phyloP scores from a whole-genome alignment of 495 filamentous ascomycete species.

The Hyphodiscus hymeniophilus region DNA sequence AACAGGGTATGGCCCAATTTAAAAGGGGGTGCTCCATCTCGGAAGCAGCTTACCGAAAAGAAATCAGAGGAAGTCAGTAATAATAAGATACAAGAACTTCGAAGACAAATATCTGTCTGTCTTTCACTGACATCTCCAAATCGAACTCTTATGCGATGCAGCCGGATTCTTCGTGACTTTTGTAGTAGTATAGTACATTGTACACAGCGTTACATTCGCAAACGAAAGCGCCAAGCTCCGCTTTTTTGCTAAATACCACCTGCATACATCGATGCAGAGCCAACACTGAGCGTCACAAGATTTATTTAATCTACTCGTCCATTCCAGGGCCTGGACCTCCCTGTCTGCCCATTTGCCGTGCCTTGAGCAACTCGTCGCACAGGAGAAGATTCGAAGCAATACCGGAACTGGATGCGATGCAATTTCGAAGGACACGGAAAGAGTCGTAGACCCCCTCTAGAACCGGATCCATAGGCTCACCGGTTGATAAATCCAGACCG shows the following conservation, averaged over 20 bases:
- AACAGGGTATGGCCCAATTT: no score
- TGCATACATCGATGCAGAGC: constrained; percentile 6
- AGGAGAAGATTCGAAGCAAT: constrained; percentile 94
- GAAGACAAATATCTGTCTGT: no score
- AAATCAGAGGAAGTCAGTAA: no score
- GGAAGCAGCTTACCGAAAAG: no score
- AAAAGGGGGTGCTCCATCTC: no score
- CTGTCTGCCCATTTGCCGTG: constrained; percentile 75
- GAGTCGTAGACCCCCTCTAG: constrained; percentile 92
- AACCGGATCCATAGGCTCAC: constrained; percentile 93
- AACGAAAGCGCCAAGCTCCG: constrained; percentile 8
- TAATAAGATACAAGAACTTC: no score
- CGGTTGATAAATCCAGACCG: constrained; percentile 77
- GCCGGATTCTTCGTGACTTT: constrained; percentile 2
- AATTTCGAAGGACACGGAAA: constrained; percentile 89
- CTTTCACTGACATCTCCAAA: not conserved
- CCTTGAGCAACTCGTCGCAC: constrained; percentile 96
- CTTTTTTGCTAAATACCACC: constrained; percentile 1
- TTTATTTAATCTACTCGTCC: constrained; percentile 30
- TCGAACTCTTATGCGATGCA: not conserved
- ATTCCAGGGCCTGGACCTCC: constrained; percentile 43
- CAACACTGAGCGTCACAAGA: constrained; percentile 1
- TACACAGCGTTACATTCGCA: constrained; percentile 10
- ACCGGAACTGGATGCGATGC: constrained; percentile 84
- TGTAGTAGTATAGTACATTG: constrained; percentile 17